phyloP scores from a whole-genome alignment of 2,329 filamentous ascomycete genomes.

The Huntiella decipiens region DNA sequence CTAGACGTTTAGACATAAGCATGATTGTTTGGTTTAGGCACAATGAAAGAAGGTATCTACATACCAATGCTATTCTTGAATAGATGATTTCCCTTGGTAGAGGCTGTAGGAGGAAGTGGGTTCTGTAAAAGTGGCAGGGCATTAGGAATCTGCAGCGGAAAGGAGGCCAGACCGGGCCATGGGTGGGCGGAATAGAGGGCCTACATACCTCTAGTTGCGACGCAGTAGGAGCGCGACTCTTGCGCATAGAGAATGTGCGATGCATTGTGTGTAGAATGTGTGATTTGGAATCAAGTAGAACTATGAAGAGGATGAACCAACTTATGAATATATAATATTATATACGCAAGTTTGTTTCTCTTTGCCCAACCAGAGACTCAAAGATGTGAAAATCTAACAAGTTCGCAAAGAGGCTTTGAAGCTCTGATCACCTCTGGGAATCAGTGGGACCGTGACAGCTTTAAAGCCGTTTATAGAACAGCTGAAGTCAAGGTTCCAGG shows the following conservation, averaged over 20 bases:
- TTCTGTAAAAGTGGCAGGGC: conserved; percentile 37
- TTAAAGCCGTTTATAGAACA: no score
- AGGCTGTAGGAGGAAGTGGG: conserved; percentile 77
- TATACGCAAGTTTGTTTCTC: no score
- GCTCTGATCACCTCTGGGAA: no score
- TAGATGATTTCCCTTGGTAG: conserved; percentile 76
- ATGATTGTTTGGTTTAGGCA: background rate
- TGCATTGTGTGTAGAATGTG: conserved; percentile 46
- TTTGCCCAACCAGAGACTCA: no score
- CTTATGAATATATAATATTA: no score
- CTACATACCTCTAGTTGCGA: conserved; percentile 44
- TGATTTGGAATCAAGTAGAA: background rate
- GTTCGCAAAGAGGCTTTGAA: no score
- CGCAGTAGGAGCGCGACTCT: conserved; percentile 85
- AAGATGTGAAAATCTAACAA: no score
- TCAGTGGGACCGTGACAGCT: no score
- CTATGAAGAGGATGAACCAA: no score
- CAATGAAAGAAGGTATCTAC: conserved; percentile 18
- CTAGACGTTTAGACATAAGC: conserved; percentile 17
- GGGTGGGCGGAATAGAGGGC: no score
- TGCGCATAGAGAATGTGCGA: conserved; percentile 98
- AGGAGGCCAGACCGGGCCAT: background rate
- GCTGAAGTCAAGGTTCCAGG: no score
- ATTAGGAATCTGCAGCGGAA: conserved; percentile 5
- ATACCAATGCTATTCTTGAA: conserved; percentile 74